Conservation (phyloP, 495 filamentous ascomycete species). For the Durotheca rogersii region DNA sequence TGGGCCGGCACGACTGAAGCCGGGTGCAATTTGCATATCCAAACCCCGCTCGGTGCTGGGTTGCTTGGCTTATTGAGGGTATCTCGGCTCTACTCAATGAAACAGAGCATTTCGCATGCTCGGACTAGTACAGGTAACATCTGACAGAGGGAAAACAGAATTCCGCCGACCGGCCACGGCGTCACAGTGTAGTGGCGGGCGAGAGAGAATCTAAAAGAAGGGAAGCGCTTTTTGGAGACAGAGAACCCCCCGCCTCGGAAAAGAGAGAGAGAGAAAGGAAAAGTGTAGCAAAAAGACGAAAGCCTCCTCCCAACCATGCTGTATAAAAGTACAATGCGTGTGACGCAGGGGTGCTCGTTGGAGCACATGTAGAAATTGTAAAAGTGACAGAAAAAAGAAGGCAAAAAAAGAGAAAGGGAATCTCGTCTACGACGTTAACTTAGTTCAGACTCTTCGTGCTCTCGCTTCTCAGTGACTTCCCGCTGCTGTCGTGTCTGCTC, state of each 20-base stretch:
- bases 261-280: conserved; percentile 7
- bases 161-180: not conserved
- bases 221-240: conserved; percentile 17
- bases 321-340: conserved; percentile 22
- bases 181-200: not conserved
- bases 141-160: not conserved
- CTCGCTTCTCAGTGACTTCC: conserved; percentile 7
- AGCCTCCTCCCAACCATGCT: conserved; percentile 16
- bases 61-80: not conserved
- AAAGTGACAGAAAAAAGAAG: too few species aligned
- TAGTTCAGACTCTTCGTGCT: not conserved
- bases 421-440: too few species aligned
- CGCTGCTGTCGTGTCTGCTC: conserved; percentile 25
- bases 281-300: conserved; percentile 16
- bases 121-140: not conserved
- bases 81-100: not conserved
- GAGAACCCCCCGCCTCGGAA: too few species aligned
- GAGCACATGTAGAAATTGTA: not conserved
- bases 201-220: conserved; percentile 4
- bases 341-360: not conserved
- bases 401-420: too few species aligned
- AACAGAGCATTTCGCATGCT: not conserved
- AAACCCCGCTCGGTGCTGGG: not conserved
- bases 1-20: too few species aligned
- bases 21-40: too few species aligned